phyloP scores from a whole-genome alignment of 352 stramenopile genomes.

The Phytophthora cajani region DNA sequence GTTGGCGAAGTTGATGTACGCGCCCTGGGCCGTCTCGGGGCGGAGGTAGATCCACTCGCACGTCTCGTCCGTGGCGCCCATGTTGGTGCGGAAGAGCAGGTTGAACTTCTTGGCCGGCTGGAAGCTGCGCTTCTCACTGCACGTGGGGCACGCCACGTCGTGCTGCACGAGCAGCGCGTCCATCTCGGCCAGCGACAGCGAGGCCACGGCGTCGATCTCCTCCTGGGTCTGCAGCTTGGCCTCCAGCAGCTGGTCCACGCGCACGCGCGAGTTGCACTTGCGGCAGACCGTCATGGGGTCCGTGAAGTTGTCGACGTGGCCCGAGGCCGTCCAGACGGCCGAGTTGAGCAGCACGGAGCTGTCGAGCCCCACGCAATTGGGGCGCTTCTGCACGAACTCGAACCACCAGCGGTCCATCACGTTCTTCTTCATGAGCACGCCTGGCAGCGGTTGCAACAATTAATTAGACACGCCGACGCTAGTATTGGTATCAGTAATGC shows the following conservation, averaged over 20 bases:
- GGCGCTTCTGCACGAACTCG: conserved; percentile 94
- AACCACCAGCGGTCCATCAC: conserved; percentile 97
- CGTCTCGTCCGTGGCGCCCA: conserved; percentile 92
- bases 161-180: conserved; percentile 58
- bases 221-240: conserved; percentile 49
- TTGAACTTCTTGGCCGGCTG: conserved; percentile 95
- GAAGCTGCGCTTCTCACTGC: conserved; percentile 56
- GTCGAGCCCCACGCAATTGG: conserved; percentile 96
- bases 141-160: conserved; percentile 66
- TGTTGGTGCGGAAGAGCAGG: conserved; percentile 97
- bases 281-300: conserved; percentile 98
- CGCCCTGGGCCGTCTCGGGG: conserved; percentile 97
- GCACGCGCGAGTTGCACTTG: conserved; percentile 90
- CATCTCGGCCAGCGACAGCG: conserved; percentile 64
- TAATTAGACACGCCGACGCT: background rate
- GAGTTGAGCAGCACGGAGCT: conserved; percentile 96
- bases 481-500: too few species aligned
- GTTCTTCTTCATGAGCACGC: conserved; percentile 97
- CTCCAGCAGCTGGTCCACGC: conserved; percentile 80
- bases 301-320: conserved; percentile 97
- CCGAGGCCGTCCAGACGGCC: conserved; percentile 94
- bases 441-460: conserved; percentile 8
- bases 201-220: conserved; percentile 56
- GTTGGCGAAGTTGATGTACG: conserved; percentile 98
- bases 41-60: conserved; percentile 94